phyloP scores from a whole-genome alignment of 495 filamentous ascomycete genomes.

The Penicillium cataractarum region DNA sequence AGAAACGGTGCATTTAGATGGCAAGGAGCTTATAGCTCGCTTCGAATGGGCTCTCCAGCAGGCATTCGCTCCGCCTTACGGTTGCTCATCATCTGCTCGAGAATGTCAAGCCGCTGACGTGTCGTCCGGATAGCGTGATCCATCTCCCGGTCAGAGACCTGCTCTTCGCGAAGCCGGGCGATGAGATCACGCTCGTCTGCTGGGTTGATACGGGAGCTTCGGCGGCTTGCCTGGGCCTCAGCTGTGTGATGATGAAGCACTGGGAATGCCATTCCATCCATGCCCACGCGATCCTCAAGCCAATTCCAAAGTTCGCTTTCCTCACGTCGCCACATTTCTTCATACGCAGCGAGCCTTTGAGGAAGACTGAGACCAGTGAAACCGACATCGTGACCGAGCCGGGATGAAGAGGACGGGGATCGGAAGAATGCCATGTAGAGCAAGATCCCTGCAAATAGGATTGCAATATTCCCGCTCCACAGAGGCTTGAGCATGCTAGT shows the following conservation, averaged over 20 bases:
- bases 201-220: slow-evolving; percentile 24
- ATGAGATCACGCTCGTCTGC: slow-evolving; percentile 39
- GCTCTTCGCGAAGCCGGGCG: slow-evolving; percentile 63
- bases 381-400: slow-evolving; percentile 41
- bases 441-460: slow-evolving; percentile 55
- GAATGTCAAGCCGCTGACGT: slow-evolving; percentile 73
- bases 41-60: slow-evolving; percentile 18
- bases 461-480: slow-evolving; percentile 66
- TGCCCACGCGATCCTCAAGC: slow-evolving; percentile 85
- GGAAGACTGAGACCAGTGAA: slow-evolving; percentile 47
- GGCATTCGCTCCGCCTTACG: slow-evolving; percentile 42
- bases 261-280: slow-evolving; percentile 64
- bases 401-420: slow-evolving; percentile 49
- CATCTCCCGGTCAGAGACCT: slow-evolving; percentile 79
- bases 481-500: slow-evolving; percentile 70
- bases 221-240: slow-evolving; percentile 29
- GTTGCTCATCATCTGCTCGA: slow-evolving; percentile 72
- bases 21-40: slow-evolving; percentile 24
- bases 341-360: slow-evolving; percentile 80
- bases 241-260: slow-evolving; percentile 33
- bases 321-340: slow-evolving; percentile 89
- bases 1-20: not conserved
- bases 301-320: slow-evolving; percentile 95
- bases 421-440: slow-evolving; percentile 62
- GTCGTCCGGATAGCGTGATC: slow-evolving; percentile 83